Percentiles rank a stretch among this genome's conserved stretches.
phyloP scores from a whole-genome alignment of 2,329 filamentous ascomycete genomes.

The Incumbomyces lentus region DNA sequence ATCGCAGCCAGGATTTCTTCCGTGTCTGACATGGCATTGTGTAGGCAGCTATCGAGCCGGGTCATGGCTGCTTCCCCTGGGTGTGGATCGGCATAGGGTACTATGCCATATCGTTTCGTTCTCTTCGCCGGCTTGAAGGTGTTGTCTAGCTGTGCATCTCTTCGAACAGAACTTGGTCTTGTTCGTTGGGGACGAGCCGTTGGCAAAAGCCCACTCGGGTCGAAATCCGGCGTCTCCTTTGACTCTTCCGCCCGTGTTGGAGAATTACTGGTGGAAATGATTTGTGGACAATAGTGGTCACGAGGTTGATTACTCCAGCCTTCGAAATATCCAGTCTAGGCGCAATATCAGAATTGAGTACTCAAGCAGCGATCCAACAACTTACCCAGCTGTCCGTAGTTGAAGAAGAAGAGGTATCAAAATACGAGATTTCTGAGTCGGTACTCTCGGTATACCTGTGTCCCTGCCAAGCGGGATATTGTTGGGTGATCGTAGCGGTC shows the following conservation, averaged over 20 bases:
- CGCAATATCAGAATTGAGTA: background rate
- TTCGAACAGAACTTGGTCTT: background rate
- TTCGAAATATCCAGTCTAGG: slow-evolving; percentile 5
- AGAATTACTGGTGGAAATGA: slow-evolving; percentile 3
- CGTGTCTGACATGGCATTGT: slow-evolving; percentile 5
- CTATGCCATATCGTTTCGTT: slow-evolving; percentile 2
- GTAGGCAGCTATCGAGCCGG: slow-evolving; percentile 1
- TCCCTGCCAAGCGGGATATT: slow-evolving; percentile 4
- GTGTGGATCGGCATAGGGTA: slow-evolving; percentile 1
- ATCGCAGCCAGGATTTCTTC: slow-evolving; percentile 6
- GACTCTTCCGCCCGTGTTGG: background rate
- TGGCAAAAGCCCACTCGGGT: background rate
- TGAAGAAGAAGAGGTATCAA: slow-evolving; percentile 4
- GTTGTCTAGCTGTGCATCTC: background rate
- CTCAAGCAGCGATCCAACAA: background rate
- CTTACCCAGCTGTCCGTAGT: slow-evolving; percentile 4
- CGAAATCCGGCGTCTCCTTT: background rate
- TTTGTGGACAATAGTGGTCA: slow-evolving; percentile 4
- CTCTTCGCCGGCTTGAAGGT: background rate
- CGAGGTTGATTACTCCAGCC: background rate
- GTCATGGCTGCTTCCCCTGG: background rate
- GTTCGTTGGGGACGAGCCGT: background rate
- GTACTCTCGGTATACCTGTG: slow-evolving; percentile 5
- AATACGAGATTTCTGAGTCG: slow-evolving; percentile 6
- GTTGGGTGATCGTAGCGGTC: background rate